A percentile compares a stretch with the other conserved stretches of the same genome.
Evolutionary conservation across 225 moss, liverwort and hornwort species (phyloP).

Genomic region (Straminergon stramineum): DNA sequence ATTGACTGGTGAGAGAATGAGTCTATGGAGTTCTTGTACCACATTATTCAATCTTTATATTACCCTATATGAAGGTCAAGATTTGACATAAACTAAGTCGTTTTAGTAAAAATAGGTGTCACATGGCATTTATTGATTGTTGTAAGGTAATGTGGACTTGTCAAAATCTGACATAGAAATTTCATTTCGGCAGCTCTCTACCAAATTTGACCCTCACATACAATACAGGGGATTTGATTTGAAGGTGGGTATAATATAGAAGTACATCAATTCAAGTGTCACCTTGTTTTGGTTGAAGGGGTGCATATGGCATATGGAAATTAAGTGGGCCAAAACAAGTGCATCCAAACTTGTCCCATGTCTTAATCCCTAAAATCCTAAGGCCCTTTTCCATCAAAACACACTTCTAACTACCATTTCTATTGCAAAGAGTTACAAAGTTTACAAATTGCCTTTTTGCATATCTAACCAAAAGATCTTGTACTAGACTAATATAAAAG

Average conservation of each 20-base stretch:
- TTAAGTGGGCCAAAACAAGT: neutral
- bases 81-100: neutral
- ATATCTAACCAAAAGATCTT: neutral
- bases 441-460: neutral
- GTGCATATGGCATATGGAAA: neutral
- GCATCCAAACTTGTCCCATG: accelerated
- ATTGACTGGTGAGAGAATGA: neutral
- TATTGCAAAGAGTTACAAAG: neutral
- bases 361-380: neutral
- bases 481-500: neutral
- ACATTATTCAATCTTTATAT: neutral
- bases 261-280: neutral
- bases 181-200: accelerated
- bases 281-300: accelerated
- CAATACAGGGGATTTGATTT: neutral
- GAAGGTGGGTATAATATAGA: accelerated
- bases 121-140: neutral
- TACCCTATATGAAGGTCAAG: neutral
- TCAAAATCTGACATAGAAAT: neutral
- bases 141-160: neutral
- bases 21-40: accelerated
- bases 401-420: neutral
- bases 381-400: neutral
- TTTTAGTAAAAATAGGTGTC: neutral
- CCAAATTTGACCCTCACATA: accelerated